Evolutionary conservation across 345 rosid genomes (phyloP), one percentile per base, ranked within the genome.

Genomic region (Mallotus nudiflorus): DNA sequence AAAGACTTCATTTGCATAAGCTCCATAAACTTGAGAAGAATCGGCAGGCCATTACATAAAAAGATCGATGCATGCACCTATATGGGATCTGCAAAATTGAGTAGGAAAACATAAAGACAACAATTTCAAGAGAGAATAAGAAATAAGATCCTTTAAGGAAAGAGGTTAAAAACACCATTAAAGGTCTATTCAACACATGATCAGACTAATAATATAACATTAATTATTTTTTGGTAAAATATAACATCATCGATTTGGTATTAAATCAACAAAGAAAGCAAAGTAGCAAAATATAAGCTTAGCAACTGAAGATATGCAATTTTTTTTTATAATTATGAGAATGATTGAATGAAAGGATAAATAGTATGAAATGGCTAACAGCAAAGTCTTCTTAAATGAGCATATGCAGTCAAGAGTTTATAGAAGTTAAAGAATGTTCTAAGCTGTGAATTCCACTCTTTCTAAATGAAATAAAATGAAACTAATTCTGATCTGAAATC

Each of bases 21-120:
- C 88, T 77, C 94, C 93, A 72, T 81, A 82, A 89, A 89, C 92
- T 84, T 91, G 88, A 81, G 92, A 91, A 87, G 87, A 85, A 82
- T 85, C 97, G 83, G 85, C 94, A 85, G 78, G 85, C 85, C 91
- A 87, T 85, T 81, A 83, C 72, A 25, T 79, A 85, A 89, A 42
- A 94, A 85, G 79, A 88, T 77, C 86, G 91, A 83, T 80, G 85
- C 90, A 82, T 81, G 85, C 90, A 78, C 66, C 84, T 82, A 80
- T 77, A 80, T 70, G 79, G 78, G 74, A 91, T 93, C 97, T 91
- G 98, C 98, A 91, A 85, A 91, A 75, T 75, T 78, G n/a, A 67
- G 55, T 77, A 73, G 73, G 57, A 73, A 85, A 83, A 70, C 82
- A 76, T 80, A 75, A 86, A 67, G 76, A 79, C 58, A 35, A 18